phyloP scores from a whole-genome alignment of 164 flowering plant species.

The Liriodendron chinense region DNA sequence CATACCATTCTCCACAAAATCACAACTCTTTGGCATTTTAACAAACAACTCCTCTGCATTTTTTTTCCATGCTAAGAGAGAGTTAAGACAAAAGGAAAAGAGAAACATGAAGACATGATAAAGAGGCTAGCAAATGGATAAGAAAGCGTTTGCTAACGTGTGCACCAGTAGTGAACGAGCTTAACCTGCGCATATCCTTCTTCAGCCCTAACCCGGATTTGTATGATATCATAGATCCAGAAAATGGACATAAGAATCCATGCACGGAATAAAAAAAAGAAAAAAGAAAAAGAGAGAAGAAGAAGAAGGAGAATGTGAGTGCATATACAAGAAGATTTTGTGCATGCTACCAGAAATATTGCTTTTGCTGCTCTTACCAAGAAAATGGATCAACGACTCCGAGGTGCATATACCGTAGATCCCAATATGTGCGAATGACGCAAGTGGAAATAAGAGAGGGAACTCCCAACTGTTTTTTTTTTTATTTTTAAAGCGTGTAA shows the following conservation, averaged over 20 bases:
- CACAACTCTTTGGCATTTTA: not conserved
- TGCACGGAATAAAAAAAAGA: not conserved
- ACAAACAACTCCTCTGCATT: not conserved
- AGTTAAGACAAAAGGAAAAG: not conserved
- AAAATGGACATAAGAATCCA: not conserved
- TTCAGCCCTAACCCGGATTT: not conserved
- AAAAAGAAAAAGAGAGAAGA: not conserved
- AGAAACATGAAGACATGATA: not conserved
- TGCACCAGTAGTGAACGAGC: not conserved
- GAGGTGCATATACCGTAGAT: not conserved
- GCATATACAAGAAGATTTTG: not conserved
- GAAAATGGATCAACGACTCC: not conserved
- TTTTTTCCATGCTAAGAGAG: not conserved
- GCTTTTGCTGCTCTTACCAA: not conserved
- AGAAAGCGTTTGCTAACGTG: not conserved
- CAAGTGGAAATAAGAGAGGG: not conserved
- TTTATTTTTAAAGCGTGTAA: not conserved
- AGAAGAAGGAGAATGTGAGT: not conserved
- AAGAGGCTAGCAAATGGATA: not conserved
- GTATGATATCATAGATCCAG: not conserved
- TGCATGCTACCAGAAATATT: not conserved
- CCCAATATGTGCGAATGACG: not conserved
- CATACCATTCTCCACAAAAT: not conserved
- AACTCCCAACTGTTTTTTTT: not conserved
- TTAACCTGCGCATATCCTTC: not conserved